Conservation (phyloP, 768 basidiomycete genomes). For the Mrakia gelida region DNA sequence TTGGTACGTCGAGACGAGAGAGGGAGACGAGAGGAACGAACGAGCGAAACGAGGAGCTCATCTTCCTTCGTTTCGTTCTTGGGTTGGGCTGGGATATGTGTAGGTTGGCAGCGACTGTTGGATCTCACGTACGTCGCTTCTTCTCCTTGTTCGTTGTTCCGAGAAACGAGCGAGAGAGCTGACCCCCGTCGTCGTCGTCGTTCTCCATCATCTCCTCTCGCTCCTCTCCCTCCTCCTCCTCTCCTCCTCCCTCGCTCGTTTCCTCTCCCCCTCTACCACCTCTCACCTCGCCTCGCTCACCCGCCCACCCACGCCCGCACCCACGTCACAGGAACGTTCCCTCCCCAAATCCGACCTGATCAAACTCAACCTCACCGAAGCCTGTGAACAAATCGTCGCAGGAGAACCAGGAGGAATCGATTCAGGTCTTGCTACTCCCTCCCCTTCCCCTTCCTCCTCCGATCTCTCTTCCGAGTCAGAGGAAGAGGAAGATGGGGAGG, state of each 20-base stretch:
- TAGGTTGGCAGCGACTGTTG: conserved; percentile 31
- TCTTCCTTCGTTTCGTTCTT: not conserved
- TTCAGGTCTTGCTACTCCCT: not conserved
- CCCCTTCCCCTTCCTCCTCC: not conserved
- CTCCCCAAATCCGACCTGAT: conserved; percentile 26
- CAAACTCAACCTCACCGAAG: conserved; percentile 26
- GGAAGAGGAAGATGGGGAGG: not conserved
- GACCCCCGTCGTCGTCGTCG: not conserved
- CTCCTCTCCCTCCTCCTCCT: not conserved
- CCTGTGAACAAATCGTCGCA: conserved; percentile 15
- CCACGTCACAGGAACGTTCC: conserved; percentile 9
- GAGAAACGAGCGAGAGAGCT: no score
- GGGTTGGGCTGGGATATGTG: not conserved
- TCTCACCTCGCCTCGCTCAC: not conserved
- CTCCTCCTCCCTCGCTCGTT: not conserved
- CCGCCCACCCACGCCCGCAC: not conserved
- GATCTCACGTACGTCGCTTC: conserved; percentile 20
- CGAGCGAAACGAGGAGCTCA: not conserved
- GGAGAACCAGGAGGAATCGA: not conserved
- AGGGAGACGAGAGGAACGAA: not conserved
- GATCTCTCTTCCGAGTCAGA: not conserved
- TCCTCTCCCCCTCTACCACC: not conserved
- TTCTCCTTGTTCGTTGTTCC: no score
- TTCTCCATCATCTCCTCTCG: not conserved
- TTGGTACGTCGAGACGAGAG: conserved; percentile 13